Base-by-base conservation (phyloP, 176 grass and related monocot genomes). In the Carex parvula region DNA sequence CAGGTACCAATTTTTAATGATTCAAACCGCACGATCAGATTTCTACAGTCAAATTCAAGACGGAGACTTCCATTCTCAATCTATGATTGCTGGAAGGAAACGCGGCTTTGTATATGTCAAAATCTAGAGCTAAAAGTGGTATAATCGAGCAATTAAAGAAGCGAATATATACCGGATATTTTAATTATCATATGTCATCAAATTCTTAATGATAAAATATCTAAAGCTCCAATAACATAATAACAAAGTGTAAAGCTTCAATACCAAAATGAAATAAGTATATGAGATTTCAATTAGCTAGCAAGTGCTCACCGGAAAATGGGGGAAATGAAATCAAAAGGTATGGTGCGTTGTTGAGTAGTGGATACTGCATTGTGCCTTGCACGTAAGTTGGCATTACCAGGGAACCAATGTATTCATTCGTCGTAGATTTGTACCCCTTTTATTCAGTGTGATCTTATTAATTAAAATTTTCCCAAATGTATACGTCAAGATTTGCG, bases 41-140 rank as follows among this genome's bases (percentile, higher is more conserved):
- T 75, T 73, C 9, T 46, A 26, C 70, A 14, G 39, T 75, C 44
- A 75, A 53, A 26, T 22, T 21, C 50, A 22, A 22, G 70, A 50
- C 52, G 24, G 42, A 48, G 70, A 48, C 70, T 12, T 64, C 2
- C 64, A 32, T 32, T 75, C 20, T 53, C 46, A 53, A 75, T 75
- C 70, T 74, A 22, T 74, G 11, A 75, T 53, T 75, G 70, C 11
- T 75, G 12, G 10, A 75, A 52, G n/a, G 21, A 75, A 75, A 75
- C 70, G 24, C 44, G 44, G 44, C 46, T 53, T 75, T 16, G 13
- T 42, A 5, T 32, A 24, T 64, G 66, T 70, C 66, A 70, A 70
- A 70, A 41, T 70, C 66, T 2, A 70, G 16, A 8, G 33, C 6
- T 37, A 39, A 69, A 35, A 68, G 5, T 41, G 37, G 14, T 69